phyloP scores from a whole-genome alignment of 83 land plant genomes.

The Thuja plicata region DNA sequence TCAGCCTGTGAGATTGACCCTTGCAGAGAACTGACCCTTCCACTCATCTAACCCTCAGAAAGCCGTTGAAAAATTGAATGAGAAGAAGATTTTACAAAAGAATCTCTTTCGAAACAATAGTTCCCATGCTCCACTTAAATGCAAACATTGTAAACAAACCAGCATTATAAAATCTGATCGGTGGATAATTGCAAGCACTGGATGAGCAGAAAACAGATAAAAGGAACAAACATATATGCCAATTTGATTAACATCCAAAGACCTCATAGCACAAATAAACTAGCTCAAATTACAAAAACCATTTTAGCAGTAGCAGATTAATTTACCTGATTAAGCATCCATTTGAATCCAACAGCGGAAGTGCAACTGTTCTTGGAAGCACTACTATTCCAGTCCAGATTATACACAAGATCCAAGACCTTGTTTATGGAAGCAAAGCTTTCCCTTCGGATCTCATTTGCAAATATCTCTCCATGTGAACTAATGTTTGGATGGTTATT shows the following conservation, averaged over 20 bases:
- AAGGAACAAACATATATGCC: not conserved
- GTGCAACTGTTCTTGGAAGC: conserved; percentile 29
- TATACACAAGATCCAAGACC: conserved; percentile 20
- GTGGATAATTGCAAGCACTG: not conserved
- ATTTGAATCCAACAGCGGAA: conserved; percentile 26
- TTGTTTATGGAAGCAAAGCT: conserved; percentile 13
- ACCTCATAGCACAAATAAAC: not conserved
- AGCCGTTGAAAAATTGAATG: not conserved
- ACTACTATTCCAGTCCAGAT: conserved; percentile 29
- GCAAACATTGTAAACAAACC: not conserved
- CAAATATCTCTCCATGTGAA: conserved; percentile 32
- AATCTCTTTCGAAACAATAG: not conserved
- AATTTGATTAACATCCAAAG: not conserved
- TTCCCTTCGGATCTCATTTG: conserved; percentile 22
- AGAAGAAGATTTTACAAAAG: not conserved
- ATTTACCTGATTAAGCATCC: conserved; percentile 31
- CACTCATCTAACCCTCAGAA: not conserved
- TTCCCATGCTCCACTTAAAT: not conserved
- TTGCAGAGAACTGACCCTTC: not conserved
- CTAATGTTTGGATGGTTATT: conserved; percentile 30
- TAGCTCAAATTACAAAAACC: not conserved
- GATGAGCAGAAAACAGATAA: not conserved
- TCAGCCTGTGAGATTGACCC: not conserved
- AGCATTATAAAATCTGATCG: not conserved
- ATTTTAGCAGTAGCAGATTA: not conserved